Evolutionary conservation across 2,329 filamentous ascomycete genomes (phyloP), one percentile per base, ranked within the genome.

Genomic region (Fusarium subtropicale): DNA sequence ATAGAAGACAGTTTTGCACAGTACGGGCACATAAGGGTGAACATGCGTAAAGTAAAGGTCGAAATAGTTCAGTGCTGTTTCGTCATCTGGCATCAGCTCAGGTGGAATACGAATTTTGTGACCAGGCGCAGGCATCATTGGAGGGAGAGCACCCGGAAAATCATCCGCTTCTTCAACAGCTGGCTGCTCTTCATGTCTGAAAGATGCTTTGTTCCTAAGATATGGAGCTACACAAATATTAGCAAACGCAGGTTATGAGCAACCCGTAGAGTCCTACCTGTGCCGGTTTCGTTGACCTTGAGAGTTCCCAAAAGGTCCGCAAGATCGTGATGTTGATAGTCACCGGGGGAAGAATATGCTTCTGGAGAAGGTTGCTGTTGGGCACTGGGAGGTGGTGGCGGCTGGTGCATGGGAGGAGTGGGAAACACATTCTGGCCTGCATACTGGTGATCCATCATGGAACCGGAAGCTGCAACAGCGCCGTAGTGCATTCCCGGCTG

Each of bases 11-110:
- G 87, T 83, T 74, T 93, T 92, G 80, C 96, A 94, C 55, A 98
- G 82, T 5, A 98, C 93, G 0, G 95, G 95, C 3, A 97, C 90
- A 73, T 97, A 98, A 0, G 94, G 94, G 75, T 98, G 96, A 33
- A 97, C 92, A 71, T 97, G 90, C 34, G 86, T 84, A 79, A 98
- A 98, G 78, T 93, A 98, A 44, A 97, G 91, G 39, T 96, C 90
- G 77, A 98, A 97, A 76, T 96, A 97, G 36, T 92, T 87, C 76
- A 94, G 82, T 7, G 91, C 90, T 36, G 92, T 92, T 45, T 93
- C 90, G 33, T 97, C 93, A 31, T 91, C 87, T 1, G 95, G 95
- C 94, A 98, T 97, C 75, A 98, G 86, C 74, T 97, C 94, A 0
- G 92, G 92, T 1, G 95, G 96, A 66, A 98, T 97, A 36, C 93